phyloP scores from a whole-genome alignment of 1,139 yeast genomes.

The Saccharomyces hybrid region DNA sequence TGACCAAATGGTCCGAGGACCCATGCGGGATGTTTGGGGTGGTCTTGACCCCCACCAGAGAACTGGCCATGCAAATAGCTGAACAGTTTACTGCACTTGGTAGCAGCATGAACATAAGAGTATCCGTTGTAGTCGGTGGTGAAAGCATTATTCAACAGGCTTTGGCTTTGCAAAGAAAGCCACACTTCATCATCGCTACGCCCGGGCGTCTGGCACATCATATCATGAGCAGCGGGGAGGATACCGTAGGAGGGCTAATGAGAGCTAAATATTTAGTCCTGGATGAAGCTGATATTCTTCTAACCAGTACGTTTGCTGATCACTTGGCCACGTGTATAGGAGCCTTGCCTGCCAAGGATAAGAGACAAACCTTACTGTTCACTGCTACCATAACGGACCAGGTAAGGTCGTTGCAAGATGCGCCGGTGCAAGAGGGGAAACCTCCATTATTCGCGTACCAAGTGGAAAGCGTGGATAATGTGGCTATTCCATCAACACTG shows the following conservation, averaged over 20 bases:
- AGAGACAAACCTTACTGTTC: constrained; percentile 87
- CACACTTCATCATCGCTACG: constrained; percentile 93
- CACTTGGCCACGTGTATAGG: constrained; percentile 69
- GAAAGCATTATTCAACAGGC: constrained; percentile 88
- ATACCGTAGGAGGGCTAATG: constrained; percentile 69
- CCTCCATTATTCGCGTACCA: constrained; percentile 72
- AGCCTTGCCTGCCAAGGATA: constrained; percentile 59
- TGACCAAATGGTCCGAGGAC: constrained; percentile 89
- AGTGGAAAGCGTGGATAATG: constrained; percentile 58
- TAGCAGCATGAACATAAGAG: constrained; percentile 76
- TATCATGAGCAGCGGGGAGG: constrained; percentile 81
- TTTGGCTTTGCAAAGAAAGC: constrained; percentile 67
- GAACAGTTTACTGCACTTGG: constrained; percentile 95
- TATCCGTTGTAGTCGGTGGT: no score
- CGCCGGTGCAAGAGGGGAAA: constrained; percentile 53
- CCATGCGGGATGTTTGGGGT: constrained; percentile 95
- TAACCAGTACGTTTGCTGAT: constrained; percentile 75
- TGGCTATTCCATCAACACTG: constrained; percentile 75
- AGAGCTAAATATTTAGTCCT: constrained; percentile 74
- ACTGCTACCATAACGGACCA: constrained; percentile 97
- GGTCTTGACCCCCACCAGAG: constrained; percentile 89
- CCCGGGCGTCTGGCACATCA: constrained; percentile 97
- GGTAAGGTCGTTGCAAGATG: constrained; percentile 70
- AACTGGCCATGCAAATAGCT: constrained; percentile 90
- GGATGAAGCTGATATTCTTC: constrained; percentile 92